These are phyloP conservation scores for Elongisporangium prolatum DNA, from an alignment of 352 stramenopile genomes.

Conservation along the genomic window DNA sequence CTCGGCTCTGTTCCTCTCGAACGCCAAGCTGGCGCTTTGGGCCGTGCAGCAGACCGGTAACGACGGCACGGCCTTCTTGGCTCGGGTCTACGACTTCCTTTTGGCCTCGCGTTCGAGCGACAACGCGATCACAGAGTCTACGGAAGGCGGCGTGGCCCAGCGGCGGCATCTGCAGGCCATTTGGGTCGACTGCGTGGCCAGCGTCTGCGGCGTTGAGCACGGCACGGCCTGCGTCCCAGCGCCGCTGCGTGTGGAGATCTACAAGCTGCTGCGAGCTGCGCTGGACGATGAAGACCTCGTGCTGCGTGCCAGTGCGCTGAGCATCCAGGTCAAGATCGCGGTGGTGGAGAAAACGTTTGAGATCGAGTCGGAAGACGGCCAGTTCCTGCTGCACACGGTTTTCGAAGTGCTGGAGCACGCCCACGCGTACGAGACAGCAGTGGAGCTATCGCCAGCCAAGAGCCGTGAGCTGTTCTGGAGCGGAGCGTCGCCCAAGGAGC, in stretches of 20 bases:
- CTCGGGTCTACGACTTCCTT: slow-evolving; percentile 53
- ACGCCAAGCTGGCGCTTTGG: slow-evolving; percentile 77
- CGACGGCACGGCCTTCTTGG: slow-evolving; percentile 52
- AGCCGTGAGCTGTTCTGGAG: slow-evolving; percentile 56
- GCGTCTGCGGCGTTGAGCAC: slow-evolving; percentile 72
- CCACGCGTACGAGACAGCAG: slow-evolving; percentile 37
- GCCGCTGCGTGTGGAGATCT: slow-evolving; percentile 65
- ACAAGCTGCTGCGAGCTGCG: slow-evolving; percentile 63
- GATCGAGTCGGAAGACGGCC: slow-evolving; percentile 42
- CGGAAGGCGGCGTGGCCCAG: slow-evolving; percentile 1
- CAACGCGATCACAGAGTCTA: slow-evolving; percentile 34
- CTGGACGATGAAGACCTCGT: slow-evolving; percentile 73
- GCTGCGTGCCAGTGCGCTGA: slow-evolving; percentile 65
- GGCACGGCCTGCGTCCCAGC: slow-evolving; percentile 60
- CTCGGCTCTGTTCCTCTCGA: slow-evolving; percentile 75
- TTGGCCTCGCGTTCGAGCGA: slow-evolving; percentile 34
- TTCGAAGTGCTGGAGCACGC: slow-evolving; percentile 70
- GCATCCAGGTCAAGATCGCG: slow-evolving; percentile 79
- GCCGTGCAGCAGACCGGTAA: slow-evolving; percentile 61
- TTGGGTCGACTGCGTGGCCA: slow-evolving; percentile 78
- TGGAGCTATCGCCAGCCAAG: slow-evolving; percentile 3
- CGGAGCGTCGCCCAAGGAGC: slow-evolving; percentile 72
- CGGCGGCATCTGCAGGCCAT: slow-evolving; percentile 59
- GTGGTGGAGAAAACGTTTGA: slow-evolving; percentile 83
- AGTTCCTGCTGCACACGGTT: slow-evolving; percentile 67